These are phyloP conservation scores for Pseudohalonectria lignicola DNA, from an alignment of 2,329 filamentous ascomycete species.

Conservation along the genomic window DNA sequence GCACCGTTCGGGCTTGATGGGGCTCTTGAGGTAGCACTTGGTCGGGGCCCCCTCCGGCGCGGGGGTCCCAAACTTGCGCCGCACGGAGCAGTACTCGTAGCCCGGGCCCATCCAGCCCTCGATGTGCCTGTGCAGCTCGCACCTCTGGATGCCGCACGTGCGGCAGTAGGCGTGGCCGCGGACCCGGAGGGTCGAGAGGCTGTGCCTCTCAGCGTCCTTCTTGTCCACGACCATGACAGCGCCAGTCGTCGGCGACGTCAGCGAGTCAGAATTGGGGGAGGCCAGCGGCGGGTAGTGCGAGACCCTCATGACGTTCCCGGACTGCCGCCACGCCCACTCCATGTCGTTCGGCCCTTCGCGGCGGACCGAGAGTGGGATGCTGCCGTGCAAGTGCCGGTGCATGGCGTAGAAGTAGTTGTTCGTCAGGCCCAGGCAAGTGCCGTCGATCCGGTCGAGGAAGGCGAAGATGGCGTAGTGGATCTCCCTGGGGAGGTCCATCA, in stretches of 20 bases:
- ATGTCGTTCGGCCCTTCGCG: slow-evolving; percentile 51
- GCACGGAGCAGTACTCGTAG: slow-evolving; percentile 50
- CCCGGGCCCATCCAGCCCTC: slow-evolving; percentile 45
- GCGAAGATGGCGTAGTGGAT: slow-evolving; percentile 51
- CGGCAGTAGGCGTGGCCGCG: slow-evolving; percentile 50
- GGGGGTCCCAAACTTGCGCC: slow-evolving; percentile 40
- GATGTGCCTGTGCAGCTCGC: slow-evolving; percentile 53
- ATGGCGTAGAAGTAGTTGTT: slow-evolving; percentile 47
- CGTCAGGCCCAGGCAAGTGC: slow-evolving; percentile 49
- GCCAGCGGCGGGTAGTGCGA: neutral
- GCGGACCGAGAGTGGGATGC: slow-evolving; percentile 43
- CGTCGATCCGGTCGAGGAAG: slow-evolving; percentile 53
- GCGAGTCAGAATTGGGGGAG: neutral
- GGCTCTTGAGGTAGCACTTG: slow-evolving; percentile 49
- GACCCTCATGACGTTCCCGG: slow-evolving; percentile 26
- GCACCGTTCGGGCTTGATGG: slow-evolving; percentile 45
- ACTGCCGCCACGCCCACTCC: slow-evolving; percentile 52
- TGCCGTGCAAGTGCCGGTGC: slow-evolving; percentile 43
- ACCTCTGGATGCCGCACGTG: slow-evolving; percentile 49
- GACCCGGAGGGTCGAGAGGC: slow-evolving; percentile 36
- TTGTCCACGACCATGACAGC: slow-evolving; percentile 5
- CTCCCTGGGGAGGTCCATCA: slow-evolving; percentile 45
- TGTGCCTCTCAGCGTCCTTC: slow-evolving; percentile 10
- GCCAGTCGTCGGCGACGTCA: slow-evolving; percentile 1
- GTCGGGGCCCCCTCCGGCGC: slow-evolving; percentile 33